These are phyloP conservation scores for Phylloporus sp. DNA, from an alignment of 768 basidiomycete genomes.

Conservation along the genomic window DNA sequence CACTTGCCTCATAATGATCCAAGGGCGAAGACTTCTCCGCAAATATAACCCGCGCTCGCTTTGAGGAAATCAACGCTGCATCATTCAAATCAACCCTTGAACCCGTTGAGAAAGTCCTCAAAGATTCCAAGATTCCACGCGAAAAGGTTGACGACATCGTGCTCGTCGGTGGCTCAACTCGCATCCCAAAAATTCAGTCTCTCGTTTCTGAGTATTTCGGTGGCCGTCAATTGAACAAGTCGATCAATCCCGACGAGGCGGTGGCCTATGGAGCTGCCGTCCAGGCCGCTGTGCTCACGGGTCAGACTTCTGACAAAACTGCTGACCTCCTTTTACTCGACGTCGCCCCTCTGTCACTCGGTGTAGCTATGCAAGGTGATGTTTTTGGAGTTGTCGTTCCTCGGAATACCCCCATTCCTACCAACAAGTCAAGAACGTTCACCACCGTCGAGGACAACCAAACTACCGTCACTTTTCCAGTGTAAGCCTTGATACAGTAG, in stretches of 20 bases:
- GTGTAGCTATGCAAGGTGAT: constrained; percentile 99
- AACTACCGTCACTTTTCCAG: constrained; percentile 99
- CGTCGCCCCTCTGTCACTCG: constrained; percentile 95
- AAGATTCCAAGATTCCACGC: constrained; percentile 96
- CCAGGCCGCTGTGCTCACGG: constrained; percentile 97
- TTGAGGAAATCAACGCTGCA: constrained; percentile 97
- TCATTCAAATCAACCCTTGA: constrained; percentile 97
- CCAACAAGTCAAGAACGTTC: constrained; percentile 98
- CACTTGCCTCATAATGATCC: constrained; percentile 7
- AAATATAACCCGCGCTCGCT: constrained; percentile 98
- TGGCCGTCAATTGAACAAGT: constrained; percentile 98
- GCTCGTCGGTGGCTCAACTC: constrained; percentile 98
- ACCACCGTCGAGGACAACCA: constrained; percentile 99
- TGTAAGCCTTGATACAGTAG: constrained; percentile 43
- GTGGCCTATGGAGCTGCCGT: constrained; percentile 99
- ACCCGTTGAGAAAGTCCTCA: constrained; percentile 97
- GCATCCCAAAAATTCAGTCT: constrained; percentile 98
- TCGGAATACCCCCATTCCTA: constrained; percentile 98
- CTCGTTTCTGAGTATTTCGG: constrained; percentile 99
- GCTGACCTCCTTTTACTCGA: constrained; percentile 97
- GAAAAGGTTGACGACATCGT: constrained; percentile 99
- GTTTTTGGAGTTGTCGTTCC: constrained; percentile 99
- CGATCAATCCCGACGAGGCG: constrained; percentile 99
- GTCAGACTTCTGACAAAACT: constrained; percentile 98
- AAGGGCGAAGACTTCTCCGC: constrained; percentile 97